Conservation (phyloP, 2,329 filamentous ascomycete species). For the Didymella exigua region DNA sequence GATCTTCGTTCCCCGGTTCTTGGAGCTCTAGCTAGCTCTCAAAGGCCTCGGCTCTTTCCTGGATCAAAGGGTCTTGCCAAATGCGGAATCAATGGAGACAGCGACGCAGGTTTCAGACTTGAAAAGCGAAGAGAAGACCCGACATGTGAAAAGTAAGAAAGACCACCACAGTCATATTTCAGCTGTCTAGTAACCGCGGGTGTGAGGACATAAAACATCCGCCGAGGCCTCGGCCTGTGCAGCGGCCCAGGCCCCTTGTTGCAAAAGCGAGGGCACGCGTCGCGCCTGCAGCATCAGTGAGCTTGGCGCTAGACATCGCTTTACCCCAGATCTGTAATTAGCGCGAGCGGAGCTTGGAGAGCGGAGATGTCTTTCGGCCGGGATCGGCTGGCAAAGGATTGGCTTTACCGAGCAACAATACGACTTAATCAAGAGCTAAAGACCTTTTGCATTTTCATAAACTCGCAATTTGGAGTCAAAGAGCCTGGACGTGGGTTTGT, state of each 20-base stretch:
- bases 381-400: conserved; percentile 33
- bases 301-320: conserved; percentile 28
- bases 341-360: conserved; percentile 44
- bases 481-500: conserved; percentile 16
- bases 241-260: conserved; percentile 17
- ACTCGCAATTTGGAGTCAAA: background rate
- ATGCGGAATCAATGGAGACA: conserved; percentile 10
- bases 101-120: conserved; percentile 1
- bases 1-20: conserved; percentile 16
- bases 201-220: conserved; percentile 37
- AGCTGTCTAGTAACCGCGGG: conserved; percentile 35
- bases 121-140: conserved; percentile 12
- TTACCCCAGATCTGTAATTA: conserved; percentile 41
- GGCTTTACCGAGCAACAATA: conserved; percentile 13
- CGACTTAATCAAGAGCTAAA: background rate
- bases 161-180: conserved; percentile 35
- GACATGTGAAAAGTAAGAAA: conserved; percentile 17
- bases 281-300: conserved; percentile 18
- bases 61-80: conserved; percentile 27
- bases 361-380: conserved; percentile 34
- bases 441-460: background rate
- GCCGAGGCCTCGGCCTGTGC: conserved; percentile 42
- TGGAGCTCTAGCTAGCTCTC: conserved; percentile 27
- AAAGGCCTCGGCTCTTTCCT: conserved; percentile 22
- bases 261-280: conserved; percentile 28